Evolutionary conservation across 768 basidiomycete genomes (phyloP).

Genomic region (Boletales sp.): DNA sequence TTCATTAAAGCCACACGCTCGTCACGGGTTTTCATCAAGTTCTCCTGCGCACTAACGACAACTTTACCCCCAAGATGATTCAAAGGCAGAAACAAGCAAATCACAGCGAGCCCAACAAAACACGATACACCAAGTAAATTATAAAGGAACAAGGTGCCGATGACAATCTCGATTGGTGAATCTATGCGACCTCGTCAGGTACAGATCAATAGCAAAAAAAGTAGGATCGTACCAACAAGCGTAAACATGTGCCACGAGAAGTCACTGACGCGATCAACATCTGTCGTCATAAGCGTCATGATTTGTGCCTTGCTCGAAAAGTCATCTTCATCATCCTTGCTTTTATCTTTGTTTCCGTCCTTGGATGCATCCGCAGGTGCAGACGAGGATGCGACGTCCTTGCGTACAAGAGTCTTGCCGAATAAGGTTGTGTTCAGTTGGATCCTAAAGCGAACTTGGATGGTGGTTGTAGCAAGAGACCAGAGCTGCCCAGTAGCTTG

Average conservation of each 20-base stretch:
- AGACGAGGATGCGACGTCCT: constrained; percentile 74
- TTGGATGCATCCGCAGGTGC: constrained; percentile 25
- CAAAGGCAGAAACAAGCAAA: constrained; percentile 68
- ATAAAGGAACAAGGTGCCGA: constrained; percentile 77
- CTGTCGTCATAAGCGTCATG: constrained; percentile 95
- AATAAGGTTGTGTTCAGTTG: constrained; percentile 85
- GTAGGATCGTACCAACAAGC: constrained; percentile 53
- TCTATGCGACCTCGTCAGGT: constrained; percentile 37
- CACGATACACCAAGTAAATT: constrained; percentile 74
- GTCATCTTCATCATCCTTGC: constrained; percentile 43
- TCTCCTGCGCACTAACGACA: constrained; percentile 74
- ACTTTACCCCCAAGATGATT: constrained; percentile 84
- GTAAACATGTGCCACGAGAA: constrained; percentile 78
- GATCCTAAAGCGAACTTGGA: constrained; percentile 67
- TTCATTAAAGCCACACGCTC: constrained; percentile 92
- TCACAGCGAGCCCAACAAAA: constrained; percentile 75
- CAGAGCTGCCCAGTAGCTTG: constrained; percentile 68
- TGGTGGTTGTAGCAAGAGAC: constrained; percentile 62
- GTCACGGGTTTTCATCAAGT: constrained; percentile 88
- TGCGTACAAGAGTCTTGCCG: constrained; percentile 81
- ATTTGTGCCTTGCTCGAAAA: constrained; percentile 74
- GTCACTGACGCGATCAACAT: constrained; percentile 86
- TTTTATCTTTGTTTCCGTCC: constrained; percentile 17
- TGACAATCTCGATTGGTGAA: constrained; percentile 71
- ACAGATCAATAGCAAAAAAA: neutral